phyloP scores from a whole-genome alignment of 768 basidiomycete species.

The Myochromella boudieri region DNA sequence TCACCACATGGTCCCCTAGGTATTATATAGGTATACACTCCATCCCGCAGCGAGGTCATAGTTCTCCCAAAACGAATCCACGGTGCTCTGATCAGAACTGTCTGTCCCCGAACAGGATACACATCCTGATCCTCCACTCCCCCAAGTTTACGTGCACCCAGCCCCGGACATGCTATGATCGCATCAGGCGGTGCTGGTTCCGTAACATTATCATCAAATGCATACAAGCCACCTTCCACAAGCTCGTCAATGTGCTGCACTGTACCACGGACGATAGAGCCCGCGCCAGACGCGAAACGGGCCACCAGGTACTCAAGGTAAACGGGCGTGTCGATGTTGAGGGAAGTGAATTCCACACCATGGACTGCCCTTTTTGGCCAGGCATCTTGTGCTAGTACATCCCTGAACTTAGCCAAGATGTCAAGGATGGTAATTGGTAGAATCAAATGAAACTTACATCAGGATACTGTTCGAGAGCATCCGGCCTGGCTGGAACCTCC shows the following conservation, averaged over 20 bases:
- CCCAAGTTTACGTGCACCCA: conserved; percentile 67
- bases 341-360: conserved; percentile 56
- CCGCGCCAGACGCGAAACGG: conserved; percentile 58
- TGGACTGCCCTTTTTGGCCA: conserved; percentile 32
- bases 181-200: conserved; percentile 38
- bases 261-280: conserved; percentile 46
- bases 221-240: conserved; percentile 46
- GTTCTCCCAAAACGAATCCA: conserved; percentile 53
- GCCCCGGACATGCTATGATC: conserved; percentile 65
- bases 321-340: conserved; percentile 61
- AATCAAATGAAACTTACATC: conserved; percentile 31
- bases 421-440: too few species aligned
- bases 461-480: conserved; percentile 51
- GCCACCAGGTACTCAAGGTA: conserved; percentile 66
- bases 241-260: conserved; percentile 68
- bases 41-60: conserved; percentile 36
- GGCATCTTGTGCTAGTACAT: conserved; percentile 32
- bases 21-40: conserved; percentile 58
- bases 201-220: conserved; percentile 22
- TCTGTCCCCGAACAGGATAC: conserved; percentile 79
- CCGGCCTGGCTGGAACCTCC: conserved; percentile 34
- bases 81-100: conserved; percentile 67
- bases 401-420: conserved; percentile 22
- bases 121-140: conserved; percentile 74
- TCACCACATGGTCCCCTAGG: conserved; percentile 56